Conservation (phyloP, 495 filamentous ascomycete genomes). For the Penicillium odoratum region DNA sequence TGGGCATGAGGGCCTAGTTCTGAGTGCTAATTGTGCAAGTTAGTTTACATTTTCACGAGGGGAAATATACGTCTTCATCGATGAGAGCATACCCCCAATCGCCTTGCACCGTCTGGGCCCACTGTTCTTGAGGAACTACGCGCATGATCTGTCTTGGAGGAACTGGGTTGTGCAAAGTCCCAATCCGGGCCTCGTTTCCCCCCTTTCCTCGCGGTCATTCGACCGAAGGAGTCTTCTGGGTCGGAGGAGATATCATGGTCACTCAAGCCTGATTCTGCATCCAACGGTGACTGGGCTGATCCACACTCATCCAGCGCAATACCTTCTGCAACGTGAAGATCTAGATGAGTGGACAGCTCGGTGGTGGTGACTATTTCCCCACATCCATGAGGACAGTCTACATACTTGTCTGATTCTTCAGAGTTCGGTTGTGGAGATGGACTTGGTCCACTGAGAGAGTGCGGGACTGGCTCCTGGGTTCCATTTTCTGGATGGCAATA, state of each 20-base stretch:
- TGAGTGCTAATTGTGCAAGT: conserved; percentile 29
- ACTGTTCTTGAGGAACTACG: conserved; percentile 11
- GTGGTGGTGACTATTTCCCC: conserved; percentile 61
- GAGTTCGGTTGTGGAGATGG: conserved; percentile 14
- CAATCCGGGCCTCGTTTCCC: conserved; percentile 20
- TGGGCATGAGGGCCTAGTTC: conserved; percentile 85
- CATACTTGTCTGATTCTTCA: conserved; percentile 46
- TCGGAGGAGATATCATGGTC: conserved; percentile 15
- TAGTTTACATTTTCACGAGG: conserved; percentile 24
- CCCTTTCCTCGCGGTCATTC: conserved; percentile 6
- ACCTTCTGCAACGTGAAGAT: conserved; percentile 67
- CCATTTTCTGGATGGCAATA: conserved; percentile 52
- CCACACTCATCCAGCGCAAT: conserved; percentile 48
- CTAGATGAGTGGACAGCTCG: conserved; percentile 70
- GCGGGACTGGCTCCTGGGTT: neutral
- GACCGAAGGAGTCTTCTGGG: conserved; percentile 14
- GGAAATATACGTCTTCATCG: neutral
- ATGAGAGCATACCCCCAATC: conserved; percentile 42
- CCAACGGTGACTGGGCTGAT: neutral
- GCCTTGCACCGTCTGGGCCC: conserved; percentile 24
- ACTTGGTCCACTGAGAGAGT: neutral
- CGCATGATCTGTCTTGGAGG: conserved; percentile 14
- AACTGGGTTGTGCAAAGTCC: conserved; percentile 14
- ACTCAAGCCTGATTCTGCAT: neutral
- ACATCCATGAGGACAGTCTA: conserved; percentile 72